Evolutionary conservation across 2,329 filamentous ascomycete genomes (phyloP), one percentile per base, ranked within the genome.

Genomic region (Cladobotryum mycophilum): DNA sequence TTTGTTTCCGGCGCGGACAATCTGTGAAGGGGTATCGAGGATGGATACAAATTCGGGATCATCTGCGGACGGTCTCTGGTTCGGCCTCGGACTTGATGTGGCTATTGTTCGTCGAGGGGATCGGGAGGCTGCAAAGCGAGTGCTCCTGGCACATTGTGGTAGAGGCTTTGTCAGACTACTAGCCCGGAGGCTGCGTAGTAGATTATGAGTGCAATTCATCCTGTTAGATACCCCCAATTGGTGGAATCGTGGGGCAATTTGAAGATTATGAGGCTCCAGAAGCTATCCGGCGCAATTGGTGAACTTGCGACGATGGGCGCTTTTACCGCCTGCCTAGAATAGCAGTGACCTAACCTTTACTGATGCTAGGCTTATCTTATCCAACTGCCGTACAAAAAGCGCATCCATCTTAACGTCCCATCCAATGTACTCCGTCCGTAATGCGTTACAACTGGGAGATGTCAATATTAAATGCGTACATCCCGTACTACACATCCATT

Each of bases 41-140:
- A 96, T 84, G 7, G 90, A 96, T 53, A 82, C 78, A 73, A 95
- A 96, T 64, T 78, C 78, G 1, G 88, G 86, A 64, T 90, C 81
- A 61, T 95, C 89, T 60, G 79, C 85, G 33, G 81, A 78, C 56
- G 80, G 78, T 5, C 52, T 56, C 41, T 60, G 61, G 42, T 54
- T 53, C n/a, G 56, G 51, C 40, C 55, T 55, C 9, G 55, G 45
- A 7, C 55, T 30, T 5, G 58, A 51, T 13, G 59, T 55, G n/a
- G 52, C 53, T 18, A 58, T 52, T 9, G 47, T 55, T 33, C 54
- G 48, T 30, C 47, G 36, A 9, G 49, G 22, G 4, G 34, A 15
- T 37, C 43, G 47, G 17, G 53, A 25, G 11, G 50, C 42, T 15
- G 48, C 41, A 38, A 47, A 14, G 35, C 49, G 47, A 6, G 30